Base-by-base conservation (phyloP, 208 protist species). In the Leishmania turanica region DNA sequence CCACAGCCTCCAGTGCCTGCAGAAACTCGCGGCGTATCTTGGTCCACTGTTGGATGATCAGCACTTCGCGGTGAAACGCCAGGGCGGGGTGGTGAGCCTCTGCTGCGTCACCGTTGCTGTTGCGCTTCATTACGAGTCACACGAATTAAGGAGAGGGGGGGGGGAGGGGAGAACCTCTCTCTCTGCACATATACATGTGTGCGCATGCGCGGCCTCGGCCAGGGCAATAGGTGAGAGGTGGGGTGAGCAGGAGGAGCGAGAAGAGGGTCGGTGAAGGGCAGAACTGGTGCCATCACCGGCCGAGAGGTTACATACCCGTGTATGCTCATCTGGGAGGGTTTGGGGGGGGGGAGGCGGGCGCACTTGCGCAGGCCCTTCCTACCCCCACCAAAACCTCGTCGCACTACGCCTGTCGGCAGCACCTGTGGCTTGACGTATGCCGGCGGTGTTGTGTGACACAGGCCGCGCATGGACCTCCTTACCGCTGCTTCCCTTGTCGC, bases 61-160 rank as follows among this genome's bases (percentile, higher is more conserved):
- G 79, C 0, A 96, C 89, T 75, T 97, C 94, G 42, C 92, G 91
- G 64, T 97, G 90, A 85, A 97, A 97, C 58, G 85, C 79, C 24
- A 95, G 34, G 58, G 84, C 84, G 31, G 94, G 94, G 83, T 97
- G 91, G 42, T 83, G 54, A 8, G 65, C 24, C 64, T 96, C 91
- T 54, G 83, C 62, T 56, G 70, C 74, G 9, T 54, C 82, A 5
- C 86, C 88, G 65, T 81, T 78, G 45, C 73, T 74, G 5, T 51
- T 72, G 62, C 92, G 91, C 78, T 95, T 95, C 91, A 96, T 96
- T 7, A 9, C 45, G n/a, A 5, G 68, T 73, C 65, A 37, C 37
- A 9, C 21, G 45, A 11, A 49, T 31, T 9, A 21, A 51, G 21
- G 65, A 19, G n/a, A 19, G 37, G 37, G 65, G 24, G 37, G 37